These are phyloP conservation scores for Abortiporus biennis DNA, from an alignment of 1,284 basidiomycete genomes.

Conservation along the genomic window DNA sequence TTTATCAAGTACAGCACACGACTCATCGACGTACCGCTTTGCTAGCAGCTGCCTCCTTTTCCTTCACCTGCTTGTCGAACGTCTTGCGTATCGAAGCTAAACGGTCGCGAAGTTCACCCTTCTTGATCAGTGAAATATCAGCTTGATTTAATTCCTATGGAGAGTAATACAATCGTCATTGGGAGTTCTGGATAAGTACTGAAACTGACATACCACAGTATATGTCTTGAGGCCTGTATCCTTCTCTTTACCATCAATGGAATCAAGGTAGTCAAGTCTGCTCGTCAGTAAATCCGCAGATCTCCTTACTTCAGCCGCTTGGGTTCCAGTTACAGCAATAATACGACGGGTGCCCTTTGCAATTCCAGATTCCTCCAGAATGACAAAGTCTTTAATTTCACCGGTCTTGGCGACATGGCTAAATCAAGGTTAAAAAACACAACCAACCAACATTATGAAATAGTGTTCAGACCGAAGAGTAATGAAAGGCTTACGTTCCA, in stretches of 20 bases:
- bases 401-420: slow-evolving; percentile 93
- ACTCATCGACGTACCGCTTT: slow-evolving; percentile 54
- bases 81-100: slow-evolving; percentile 72
- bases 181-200: neutral
- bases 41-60: slow-evolving; percentile 70
- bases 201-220: slow-evolving; percentile 52
- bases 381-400: slow-evolving; percentile 93
- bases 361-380: slow-evolving; percentile 94
- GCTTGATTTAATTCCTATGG: slow-evolving; percentile 80
- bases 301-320: slow-evolving; percentile 80
- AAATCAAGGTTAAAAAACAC: neutral
- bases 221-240: slow-evolving; percentile 83
- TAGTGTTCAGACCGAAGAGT: slow-evolving; percentile 5
- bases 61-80: slow-evolving; percentile 84
- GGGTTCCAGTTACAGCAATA: slow-evolving; percentile 91
- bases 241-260: slow-evolving; percentile 71
- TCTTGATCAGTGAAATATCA: slow-evolving; percentile 84
- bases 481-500: slow-evolving; percentile 70
- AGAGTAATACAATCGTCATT: neutral
- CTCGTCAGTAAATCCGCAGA: slow-evolving; percentile 62
- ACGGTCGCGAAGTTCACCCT: slow-evolving; percentile 76
- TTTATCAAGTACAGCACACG: neutral
- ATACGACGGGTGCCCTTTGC: slow-evolving; percentile 97
- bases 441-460: slow-evolving; percentile 3
- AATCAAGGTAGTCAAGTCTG: slow-evolving; percentile 63